Conservation (phyloP, 495 filamentous ascomycete species). For the Collariella sp. region DNA sequence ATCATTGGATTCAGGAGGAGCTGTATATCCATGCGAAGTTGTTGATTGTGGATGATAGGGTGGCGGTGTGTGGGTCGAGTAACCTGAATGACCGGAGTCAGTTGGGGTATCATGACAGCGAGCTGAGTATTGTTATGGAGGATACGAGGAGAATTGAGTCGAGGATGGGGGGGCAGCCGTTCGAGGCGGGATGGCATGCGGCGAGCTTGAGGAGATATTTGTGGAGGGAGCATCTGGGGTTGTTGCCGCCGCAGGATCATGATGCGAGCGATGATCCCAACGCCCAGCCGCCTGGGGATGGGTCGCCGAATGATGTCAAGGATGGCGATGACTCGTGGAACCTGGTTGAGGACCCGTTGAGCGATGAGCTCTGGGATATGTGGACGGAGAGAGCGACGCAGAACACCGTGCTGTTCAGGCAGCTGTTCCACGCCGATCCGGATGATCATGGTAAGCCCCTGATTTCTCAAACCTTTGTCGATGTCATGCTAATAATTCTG, state of each 20-base stretch:
- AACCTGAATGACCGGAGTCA: constrained; percentile 95
- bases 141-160: constrained; percentile 66
- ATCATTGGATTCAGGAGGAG: constrained; percentile 90
- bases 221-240: constrained; percentile 88
- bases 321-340: constrained; percentile 58
- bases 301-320: constrained; percentile 57
- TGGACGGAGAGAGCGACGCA: constrained; percentile 70
- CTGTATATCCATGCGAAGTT: constrained; percentile 89
- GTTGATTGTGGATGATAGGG: constrained; percentile 73
- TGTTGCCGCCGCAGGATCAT: constrained; percentile 64
- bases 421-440: constrained; percentile 88
- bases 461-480: background rate
- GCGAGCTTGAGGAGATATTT: constrained; percentile 75
- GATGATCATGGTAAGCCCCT: constrained; percentile 61
- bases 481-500: background rate
- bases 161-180: constrained; percentile 70
- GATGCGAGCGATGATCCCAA: constrained; percentile 68
- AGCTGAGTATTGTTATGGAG: constrained; percentile 88
- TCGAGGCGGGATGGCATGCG: constrained; percentile 64
- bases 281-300: constrained; percentile 65
- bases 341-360: constrained; percentile 73
- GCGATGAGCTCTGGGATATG: constrained; percentile 71
- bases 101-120: constrained; percentile 80
- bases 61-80: constrained; percentile 74
- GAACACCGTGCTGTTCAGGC: constrained; percentile 77